Evolutionary conservation across 768 basidiomycete species (phyloP).

Genomic region (Calocybe gangraenosa): DNA sequence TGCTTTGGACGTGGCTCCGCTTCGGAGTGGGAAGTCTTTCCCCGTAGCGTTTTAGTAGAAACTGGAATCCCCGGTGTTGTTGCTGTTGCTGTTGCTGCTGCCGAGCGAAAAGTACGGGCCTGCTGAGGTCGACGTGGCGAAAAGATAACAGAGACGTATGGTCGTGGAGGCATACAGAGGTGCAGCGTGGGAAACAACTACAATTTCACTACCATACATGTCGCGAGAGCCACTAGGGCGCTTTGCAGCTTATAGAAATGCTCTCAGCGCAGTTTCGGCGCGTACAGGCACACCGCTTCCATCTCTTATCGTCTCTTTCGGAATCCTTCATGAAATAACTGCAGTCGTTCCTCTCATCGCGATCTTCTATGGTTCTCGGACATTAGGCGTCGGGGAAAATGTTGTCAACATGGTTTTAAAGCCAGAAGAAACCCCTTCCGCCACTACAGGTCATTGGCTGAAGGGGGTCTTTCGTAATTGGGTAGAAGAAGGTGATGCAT

Average conservation of each 20-base stretch:
- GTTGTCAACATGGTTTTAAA: slow-evolving; percentile 42
- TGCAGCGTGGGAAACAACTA: slow-evolving; percentile 15
- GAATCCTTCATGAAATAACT: slow-evolving; percentile 80
- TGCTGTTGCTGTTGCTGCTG: not conserved
- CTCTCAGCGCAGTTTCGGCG: slow-evolving; percentile 55
- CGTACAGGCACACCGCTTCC: slow-evolving; percentile 74
- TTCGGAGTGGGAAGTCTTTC: too few relatives aligned
- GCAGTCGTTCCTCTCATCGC: slow-evolving; percentile 73
- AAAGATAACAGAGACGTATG: not conserved
- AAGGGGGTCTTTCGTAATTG: slow-evolving; percentile 45
- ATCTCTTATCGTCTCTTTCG: slow-evolving; percentile 76
- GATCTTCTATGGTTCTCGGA: slow-evolving; percentile 66
- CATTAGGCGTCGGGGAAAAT: slow-evolving; percentile 64
- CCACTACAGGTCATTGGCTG: slow-evolving; percentile 31
- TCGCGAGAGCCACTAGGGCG: slow-evolving; percentile 19
- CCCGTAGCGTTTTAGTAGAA: too few relatives aligned
- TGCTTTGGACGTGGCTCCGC: too few relatives aligned
- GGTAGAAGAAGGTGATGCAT: slow-evolving; percentile 74
- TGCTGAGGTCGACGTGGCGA: not conserved
- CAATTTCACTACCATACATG: too few relatives aligned
- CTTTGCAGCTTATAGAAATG: slow-evolving; percentile 46
- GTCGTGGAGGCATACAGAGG: slow-evolving; percentile 6
- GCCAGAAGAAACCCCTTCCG: slow-evolving; percentile 12
- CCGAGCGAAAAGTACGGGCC: slow-evolving; percentile 7
- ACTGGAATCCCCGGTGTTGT: too few relatives aligned